phyloP scores from a whole-genome alignment of 345 rosid species.

The Streptanthus diversifolius region DNA sequence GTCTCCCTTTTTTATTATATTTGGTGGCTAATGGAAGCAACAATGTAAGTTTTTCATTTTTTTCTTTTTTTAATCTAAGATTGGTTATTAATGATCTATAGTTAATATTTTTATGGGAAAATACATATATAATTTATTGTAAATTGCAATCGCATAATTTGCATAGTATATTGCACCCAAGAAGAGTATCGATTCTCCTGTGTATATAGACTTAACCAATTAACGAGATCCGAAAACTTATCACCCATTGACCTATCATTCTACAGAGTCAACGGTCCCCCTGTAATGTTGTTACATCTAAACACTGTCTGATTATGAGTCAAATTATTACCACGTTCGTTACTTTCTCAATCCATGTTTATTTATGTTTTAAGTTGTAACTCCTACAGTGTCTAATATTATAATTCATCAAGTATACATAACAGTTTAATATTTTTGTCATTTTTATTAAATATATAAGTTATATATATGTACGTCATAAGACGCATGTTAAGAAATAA shows the following conservation, averaged over 20 bases:
- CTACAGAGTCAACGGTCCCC: background rate
- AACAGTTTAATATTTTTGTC: no score
- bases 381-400: background rate
- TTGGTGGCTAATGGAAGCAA: background rate
- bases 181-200: background rate
- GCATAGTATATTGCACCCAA: background rate
- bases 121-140: no score
- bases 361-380: background rate
- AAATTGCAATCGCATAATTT: background rate
- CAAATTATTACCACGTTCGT: background rate
- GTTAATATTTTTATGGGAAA: background rate
- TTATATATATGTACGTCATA: no score
- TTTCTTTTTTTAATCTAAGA: background rate
- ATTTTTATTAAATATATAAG: no score
- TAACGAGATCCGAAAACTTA: slow-evolving; percentile 11
- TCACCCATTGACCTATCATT: slow-evolving; percentile 1
- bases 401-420: background rate
- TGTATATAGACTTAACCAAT: background rate
- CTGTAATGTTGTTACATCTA: background rate
- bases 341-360: background rate
- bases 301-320: background rate
- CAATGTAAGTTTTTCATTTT: background rate
- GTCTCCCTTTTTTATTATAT: background rate
- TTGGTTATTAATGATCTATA: background rate
- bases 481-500: no score